Percentiles rank a stretch among this genome's conserved stretches.
These are phyloP conservation scores for Babesia ovis DNA, from an alignment of 169 alveolate genomes.

Conservation along the genomic window DNA sequence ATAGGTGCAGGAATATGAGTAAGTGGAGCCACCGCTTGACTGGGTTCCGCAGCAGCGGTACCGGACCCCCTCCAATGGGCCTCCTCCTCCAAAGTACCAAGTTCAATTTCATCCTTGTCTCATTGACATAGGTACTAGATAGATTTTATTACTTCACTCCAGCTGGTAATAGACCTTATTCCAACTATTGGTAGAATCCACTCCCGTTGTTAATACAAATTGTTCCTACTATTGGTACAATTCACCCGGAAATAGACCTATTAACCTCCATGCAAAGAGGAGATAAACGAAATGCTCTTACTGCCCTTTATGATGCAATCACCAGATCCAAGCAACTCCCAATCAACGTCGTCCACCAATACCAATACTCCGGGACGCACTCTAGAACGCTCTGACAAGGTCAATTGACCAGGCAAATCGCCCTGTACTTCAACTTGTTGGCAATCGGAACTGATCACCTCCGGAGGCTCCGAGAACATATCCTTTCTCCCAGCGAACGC, in stretches of 20 bases:
- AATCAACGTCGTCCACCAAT: conserved; percentile 91
- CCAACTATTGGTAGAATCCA: background rate
- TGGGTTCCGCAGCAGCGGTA: conserved; percentile 73
- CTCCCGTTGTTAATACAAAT: no score
- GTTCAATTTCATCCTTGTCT: conserved; percentile 1
- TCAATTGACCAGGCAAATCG: conserved; percentile 42
- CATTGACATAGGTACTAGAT: background rate
- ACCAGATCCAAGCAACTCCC: conserved; percentile 91
- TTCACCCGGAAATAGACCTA: no score
- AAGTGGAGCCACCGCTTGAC: conserved; percentile 69
- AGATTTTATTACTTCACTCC: no score
- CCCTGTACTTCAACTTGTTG: conserved; percentile 62
- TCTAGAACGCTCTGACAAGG: conserved; percentile 31
- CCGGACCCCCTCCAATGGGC: conserved; percentile 74
- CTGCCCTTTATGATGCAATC: conserved; percentile 76
- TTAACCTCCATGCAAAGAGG: conserved; percentile 97
- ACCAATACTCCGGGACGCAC: conserved; percentile 91
- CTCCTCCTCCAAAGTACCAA: conserved; percentile 54
- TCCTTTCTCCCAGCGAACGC: conserved; percentile 71
- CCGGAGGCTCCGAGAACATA: conserved; percentile 65
- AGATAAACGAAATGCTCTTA: conserved; percentile 87
- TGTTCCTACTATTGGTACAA: no score
- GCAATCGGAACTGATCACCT: background rate
- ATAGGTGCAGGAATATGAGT: conserved; percentile 57
- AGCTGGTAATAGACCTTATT: no score